Evolutionary conservation across 331 rosid genomes (phyloP), one percentile per base, ranked within the genome.

Genomic region (Cydonia oblonga): DNA sequence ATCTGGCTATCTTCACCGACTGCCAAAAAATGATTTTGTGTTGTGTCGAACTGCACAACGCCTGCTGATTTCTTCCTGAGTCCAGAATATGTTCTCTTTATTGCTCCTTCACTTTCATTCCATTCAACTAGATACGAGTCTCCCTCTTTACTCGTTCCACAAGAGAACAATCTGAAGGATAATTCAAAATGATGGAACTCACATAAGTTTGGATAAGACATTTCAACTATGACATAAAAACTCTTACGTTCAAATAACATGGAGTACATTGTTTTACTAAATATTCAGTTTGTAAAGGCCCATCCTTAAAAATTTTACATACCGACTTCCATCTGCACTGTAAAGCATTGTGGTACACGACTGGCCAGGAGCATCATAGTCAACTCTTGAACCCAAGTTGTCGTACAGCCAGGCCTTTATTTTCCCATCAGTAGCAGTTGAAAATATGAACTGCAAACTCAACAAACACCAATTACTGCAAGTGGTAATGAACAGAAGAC

Each of bases 371-470:
- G 98, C 96, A 80, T 92, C 89, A 74, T 90, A 92, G 79, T 87
- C 96, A 84, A 88, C 96, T 86, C 92, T 84, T 40, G 96, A 87
- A 75, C 96, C 98, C 90, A 77, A 42, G 75, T 85, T 84, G 77
- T 90, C 96, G 5, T 92, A 92, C 46, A 92, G 76, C 98, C 98
- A 92, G 42, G 96, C 96, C 79, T 90, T 92, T 83, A 92, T 92
- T 84, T 90, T 92, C 24, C 98, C 98, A 81, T 92, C 96, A 73
- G 78, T 65, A 69, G 96, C 95, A 63, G 96, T 92, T 71, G 98
- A 92, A 83, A 87, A 90, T 84, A 92, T 86, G 81, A 88, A 90
- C 98, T 92, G 89, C 74, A 75, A 82, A 81, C 70, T 78, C 64
- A 81, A 69, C 72, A 66, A 46, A 29, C 72, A 65, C 25, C 19